phyloP scores from a whole-genome alignment of 345 rosid species.

The Citrus hindsii region DNA sequence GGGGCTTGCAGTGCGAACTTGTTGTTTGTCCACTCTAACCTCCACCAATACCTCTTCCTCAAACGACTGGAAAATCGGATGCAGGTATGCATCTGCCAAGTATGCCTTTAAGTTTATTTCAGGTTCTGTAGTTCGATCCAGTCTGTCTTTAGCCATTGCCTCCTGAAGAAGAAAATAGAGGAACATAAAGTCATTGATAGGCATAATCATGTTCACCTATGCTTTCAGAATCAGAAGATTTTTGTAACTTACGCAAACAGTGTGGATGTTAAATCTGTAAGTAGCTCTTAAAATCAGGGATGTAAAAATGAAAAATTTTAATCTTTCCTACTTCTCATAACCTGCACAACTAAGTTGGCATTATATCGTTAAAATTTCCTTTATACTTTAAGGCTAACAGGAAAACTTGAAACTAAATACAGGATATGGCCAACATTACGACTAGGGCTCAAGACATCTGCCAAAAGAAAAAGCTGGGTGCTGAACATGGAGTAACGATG shows the following conservation, averaged over 20 bases:
- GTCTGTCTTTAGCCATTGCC: slow-evolving; percentile 80
- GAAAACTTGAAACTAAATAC: not conserved
- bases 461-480: not conserved
- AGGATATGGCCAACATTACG: not conserved
- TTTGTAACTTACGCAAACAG: too few species aligned
- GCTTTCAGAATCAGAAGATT: too few species aligned
- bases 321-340: not conserved
- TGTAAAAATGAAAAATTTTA: not conserved
- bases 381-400: not conserved
- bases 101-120: slow-evolving; percentile 57
- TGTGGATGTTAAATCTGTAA: too few species aligned
- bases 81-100: slow-evolving; percentile 90
- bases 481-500: not conserved
- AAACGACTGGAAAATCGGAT: slow-evolving; percentile 80
- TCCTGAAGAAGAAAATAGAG: slow-evolving; percentile 48
- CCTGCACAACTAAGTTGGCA: not conserved
- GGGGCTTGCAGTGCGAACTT: slow-evolving; percentile 29
- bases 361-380: too few species aligned
- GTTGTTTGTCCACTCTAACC: slow-evolving; percentile 42
- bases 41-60: slow-evolving; percentile 54
- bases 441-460: not conserved
- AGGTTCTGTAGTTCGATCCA: slow-evolving; percentile 54
- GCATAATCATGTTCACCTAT: not conserved
- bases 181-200: not conserved
- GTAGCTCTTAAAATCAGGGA: not conserved